Percentiles rank a stretch among this genome's conserved stretches.
Evolutionary conservation across 202 grass and related monocot species (phyloP).

Genomic region (Hordeum pubiflorum): DNA sequence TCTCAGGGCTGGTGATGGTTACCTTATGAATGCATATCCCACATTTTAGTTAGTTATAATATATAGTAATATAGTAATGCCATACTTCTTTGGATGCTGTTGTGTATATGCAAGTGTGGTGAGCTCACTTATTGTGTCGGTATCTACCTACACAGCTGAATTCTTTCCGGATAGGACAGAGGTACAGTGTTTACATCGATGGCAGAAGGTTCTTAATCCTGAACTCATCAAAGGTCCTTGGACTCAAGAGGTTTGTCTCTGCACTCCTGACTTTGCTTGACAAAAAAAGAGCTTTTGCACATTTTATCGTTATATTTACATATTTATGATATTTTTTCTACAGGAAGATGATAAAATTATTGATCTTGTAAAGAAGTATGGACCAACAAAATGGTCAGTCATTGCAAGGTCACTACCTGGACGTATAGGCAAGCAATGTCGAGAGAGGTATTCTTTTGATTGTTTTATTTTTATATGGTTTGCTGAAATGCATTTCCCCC

Average conservation of each 20-base stretch:
- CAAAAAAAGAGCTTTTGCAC: neutral
- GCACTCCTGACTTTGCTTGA: neutral
- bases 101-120: neutral
- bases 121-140: constrained; percentile 9
- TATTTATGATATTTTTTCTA: constrained; percentile 7
- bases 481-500: neutral
- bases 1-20: constrained; percentile 1
- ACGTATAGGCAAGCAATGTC: constrained; percentile 96
- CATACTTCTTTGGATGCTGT: neutral
- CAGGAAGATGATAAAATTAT: constrained; percentile 98
- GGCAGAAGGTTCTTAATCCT: constrained; percentile 99
- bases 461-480: neutral
- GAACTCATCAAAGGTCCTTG: constrained; percentile 99
- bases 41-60: constrained; percentile 22
- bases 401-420: constrained; percentile 88
- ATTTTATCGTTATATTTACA: constrained; percentile 22
- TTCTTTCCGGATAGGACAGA: constrained; percentile 84
- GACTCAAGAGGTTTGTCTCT: constrained; percentile 79
- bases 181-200: constrained; percentile 98
- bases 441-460: constrained; percentile 65
- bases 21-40: neutral
- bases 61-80: neutral
- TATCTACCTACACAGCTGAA: constrained; percentile 59
- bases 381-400: constrained; percentile 94
- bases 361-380: constrained; percentile 75